Evolutionary conservation across 805 yeast species (phyloP), one percentile per base, ranked within the genome.

Genomic region (Metschnikowia kofuensis): DNA sequence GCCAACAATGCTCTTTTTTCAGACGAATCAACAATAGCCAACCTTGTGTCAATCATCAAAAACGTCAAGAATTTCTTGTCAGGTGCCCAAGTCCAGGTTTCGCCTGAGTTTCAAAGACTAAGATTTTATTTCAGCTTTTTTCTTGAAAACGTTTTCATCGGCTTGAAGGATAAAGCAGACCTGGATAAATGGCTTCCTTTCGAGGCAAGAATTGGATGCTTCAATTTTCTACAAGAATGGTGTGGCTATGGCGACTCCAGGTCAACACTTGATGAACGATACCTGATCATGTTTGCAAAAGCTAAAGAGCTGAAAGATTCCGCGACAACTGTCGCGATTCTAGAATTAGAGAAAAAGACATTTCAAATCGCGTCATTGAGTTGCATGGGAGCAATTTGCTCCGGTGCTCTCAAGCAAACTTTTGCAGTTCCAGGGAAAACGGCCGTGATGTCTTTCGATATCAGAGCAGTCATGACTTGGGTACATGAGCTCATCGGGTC

Each of bases 211-310:
- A 82, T 87, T 30, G 85, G 88, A 2, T 87, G 95, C 52, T 91
- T 89, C 69, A 80, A 83, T 40, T 85, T 80, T 59, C 70, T 94
- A 48, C 91, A 87, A 55, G 96, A 89, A 63, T 94, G 99, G 99
- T 90, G 97, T 64, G 96, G 96, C 0, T 82, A 81, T 65, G 97
- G 98, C 2, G 84, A 80, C 45, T 73, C 82, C 26, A 76, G 80
- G 8, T 61, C 73, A 1, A 60, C 83, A 2, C 79, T 89, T 2
- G 82, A 81, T 30, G 86, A 85, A 38, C 73, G 97, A 40, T 89
- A 89, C 54, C 63, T 69, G 5, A 56, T 67, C 1, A 84, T 84
- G 82, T 74, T 81, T 14, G 71, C 70, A 38, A 71, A 67, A 11
- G 68, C 70, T 45, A 74, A 67, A 55, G 59, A 60, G 8, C 61